A percentile compares a stretch with the other conserved stretches of the same genome.
Evolutionary conservation across 2,329 filamentous ascomycete genomes (phyloP).

Genomic region (Fusarium veterinarium): DNA sequence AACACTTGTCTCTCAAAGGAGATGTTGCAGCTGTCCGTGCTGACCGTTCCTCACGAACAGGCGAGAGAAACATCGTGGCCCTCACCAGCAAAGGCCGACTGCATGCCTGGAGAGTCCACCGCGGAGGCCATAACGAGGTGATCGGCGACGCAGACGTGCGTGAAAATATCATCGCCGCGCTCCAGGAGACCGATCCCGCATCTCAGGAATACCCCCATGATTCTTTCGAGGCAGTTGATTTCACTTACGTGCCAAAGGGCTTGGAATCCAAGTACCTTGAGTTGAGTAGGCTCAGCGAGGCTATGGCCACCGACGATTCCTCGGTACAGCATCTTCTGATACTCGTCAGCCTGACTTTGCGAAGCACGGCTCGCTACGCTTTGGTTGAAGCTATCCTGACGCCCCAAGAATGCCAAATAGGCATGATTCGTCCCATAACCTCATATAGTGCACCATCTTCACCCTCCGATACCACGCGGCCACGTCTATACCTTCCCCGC

Average conservation of each 20-base stretch:
- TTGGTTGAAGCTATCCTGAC: slow-evolving; percentile 78
- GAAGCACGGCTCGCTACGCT: slow-evolving; percentile 71
- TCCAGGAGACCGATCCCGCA: slow-evolving; percentile 66
- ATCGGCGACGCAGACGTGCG: slow-evolving; percentile 78
- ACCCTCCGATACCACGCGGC: slow-evolving; percentile 55
- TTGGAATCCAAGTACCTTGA: slow-evolving; percentile 62
- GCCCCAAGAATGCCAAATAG: slow-evolving; percentile 64
- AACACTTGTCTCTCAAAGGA: slow-evolving; percentile 75
- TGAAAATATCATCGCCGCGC: slow-evolving; percentile 69
- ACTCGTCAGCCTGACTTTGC: slow-evolving; percentile 67
- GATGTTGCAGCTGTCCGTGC: slow-evolving; percentile 85
- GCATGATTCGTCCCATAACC: slow-evolving; percentile 75
- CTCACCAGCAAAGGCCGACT: slow-evolving; percentile 81
- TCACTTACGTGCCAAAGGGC: slow-evolving; percentile 73
- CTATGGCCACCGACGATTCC: slow-evolving; percentile 61
- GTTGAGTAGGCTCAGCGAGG: slow-evolving; percentile 63
- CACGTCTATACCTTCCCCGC: slow-evolving; percentile 80
- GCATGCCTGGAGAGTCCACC: slow-evolving; percentile 89
- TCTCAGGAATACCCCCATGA: slow-evolving; percentile 63
- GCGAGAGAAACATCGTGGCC: slow-evolving; percentile 86
- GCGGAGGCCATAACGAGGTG: slow-evolving; percentile 83
- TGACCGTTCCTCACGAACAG: slow-evolving; percentile 76
- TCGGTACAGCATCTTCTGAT: slow-evolving; percentile 69
- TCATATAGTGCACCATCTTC: slow-evolving; percentile 69
- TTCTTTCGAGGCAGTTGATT: slow-evolving; percentile 81